A percentile compares a stretch with the other conserved stretches of the same genome.
Conservation (phyloP, 2,329 filamentous ascomycete species). For the Fusarium lyarnte region DNA sequence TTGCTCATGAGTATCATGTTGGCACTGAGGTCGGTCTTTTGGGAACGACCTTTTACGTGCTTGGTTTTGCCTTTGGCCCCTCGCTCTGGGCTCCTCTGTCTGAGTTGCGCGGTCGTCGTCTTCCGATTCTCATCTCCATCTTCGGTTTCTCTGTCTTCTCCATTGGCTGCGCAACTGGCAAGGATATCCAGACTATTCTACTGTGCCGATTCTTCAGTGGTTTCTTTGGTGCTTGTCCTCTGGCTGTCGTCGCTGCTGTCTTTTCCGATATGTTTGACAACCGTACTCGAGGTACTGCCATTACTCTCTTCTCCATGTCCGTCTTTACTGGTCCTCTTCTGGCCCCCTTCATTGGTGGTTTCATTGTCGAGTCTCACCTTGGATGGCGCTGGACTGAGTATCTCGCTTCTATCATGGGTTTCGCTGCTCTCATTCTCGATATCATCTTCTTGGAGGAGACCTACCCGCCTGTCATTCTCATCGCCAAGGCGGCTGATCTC, state of each 20-base stretch:
- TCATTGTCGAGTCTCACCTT: slow-evolving; percentile 68
- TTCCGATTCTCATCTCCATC: slow-evolving; percentile 69
- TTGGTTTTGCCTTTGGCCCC: slow-evolving; percentile 77
- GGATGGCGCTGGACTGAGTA: slow-evolving; percentile 82
- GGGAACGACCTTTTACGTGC: slow-evolving; percentile 75
- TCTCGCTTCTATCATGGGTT: slow-evolving; percentile 70
- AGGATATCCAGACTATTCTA: slow-evolving; percentile 75
- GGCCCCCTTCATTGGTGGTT: slow-evolving; percentile 75
- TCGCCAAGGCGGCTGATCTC: slow-evolving; percentile 68
- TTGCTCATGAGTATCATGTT: slow-evolving; percentile 69
- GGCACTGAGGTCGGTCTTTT: slow-evolving; percentile 69
- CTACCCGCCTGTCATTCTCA: slow-evolving; percentile 73
- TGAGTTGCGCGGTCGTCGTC: slow-evolving; percentile 73
- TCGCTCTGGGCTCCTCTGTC: slow-evolving; percentile 78
- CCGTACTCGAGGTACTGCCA: slow-evolving; percentile 63
- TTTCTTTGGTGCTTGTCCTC: slow-evolving; percentile 74
- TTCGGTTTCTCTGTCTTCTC: slow-evolving; percentile 77
- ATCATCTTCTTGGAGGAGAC: slow-evolving; percentile 73
- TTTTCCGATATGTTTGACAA: slow-evolving; percentile 79
- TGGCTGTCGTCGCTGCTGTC: slow-evolving; percentile 75
- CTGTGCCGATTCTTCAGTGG: slow-evolving; percentile 79
- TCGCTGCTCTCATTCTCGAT: slow-evolving; percentile 66
- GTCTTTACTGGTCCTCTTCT: slow-evolving; percentile 74
- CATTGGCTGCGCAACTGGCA: slow-evolving; percentile 70
- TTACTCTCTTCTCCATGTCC: slow-evolving; percentile 56